Evolutionary conservation across 352 stramenopile species (phyloP).

Genomic region (Phytophthora macrochlamydospora): DNA sequence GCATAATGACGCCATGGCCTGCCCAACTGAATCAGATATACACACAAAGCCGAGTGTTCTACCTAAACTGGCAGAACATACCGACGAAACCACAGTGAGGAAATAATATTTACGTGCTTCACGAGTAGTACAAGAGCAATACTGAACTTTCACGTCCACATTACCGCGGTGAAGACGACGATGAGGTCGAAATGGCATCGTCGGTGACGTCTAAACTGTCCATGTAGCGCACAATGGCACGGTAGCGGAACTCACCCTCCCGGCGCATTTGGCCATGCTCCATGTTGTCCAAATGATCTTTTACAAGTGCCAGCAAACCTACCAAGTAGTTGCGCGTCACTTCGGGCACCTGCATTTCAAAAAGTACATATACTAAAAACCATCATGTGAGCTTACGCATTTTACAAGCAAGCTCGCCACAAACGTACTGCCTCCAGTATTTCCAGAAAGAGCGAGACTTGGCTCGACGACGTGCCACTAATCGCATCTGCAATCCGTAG

Average conservation of each 20-base stretch:
- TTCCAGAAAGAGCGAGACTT: constrained; percentile 96
- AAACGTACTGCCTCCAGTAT: constrained; percentile 90
- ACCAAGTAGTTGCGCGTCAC: constrained; percentile 76
- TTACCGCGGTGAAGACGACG: constrained; percentile 29
- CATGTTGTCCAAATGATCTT: constrained; percentile 95
- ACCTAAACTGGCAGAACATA: constrained; percentile 15
- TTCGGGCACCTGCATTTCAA: constrained; percentile 79
- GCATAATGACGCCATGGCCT: background rate
- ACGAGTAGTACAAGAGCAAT: background rate
- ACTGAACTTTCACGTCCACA: background rate
- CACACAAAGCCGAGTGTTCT: constrained; percentile 10
- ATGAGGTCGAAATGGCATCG: constrained; percentile 21
- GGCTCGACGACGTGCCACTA: constrained; percentile 63
- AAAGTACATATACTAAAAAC: constrained; percentile 93
- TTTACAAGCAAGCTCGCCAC: background rate
- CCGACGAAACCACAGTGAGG: constrained; percentile 5
- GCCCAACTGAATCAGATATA: background rate
- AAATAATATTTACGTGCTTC: background rate
- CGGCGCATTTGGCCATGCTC: constrained; percentile 60
- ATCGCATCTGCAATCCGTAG: constrained; percentile 96
- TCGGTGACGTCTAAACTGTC: constrained; percentile 47
- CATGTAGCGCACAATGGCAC: constrained; percentile 84
- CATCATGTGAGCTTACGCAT: constrained; percentile 6
- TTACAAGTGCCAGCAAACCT: constrained; percentile 86
- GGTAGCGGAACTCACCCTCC: constrained; percentile 87